These are phyloP conservation scores for Volutella citrinella DNA, from an alignment of 2,329 filamentous ascomycete genomes.

Conservation along the genomic window DNA sequence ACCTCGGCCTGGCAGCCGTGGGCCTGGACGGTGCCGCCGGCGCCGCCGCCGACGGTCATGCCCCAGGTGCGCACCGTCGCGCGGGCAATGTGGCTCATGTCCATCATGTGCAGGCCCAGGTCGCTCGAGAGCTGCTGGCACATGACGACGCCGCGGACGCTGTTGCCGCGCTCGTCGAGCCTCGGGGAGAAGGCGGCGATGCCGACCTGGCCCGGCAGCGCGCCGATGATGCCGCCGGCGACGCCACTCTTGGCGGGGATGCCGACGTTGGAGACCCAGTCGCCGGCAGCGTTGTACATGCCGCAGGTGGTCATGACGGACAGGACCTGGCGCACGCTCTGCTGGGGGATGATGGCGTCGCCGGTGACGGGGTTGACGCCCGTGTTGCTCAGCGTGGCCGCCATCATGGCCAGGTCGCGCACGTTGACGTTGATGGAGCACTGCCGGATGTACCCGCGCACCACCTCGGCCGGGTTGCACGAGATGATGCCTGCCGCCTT, in stretches of 20 bases:
- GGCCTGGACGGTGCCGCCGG: conserved; percentile 20
- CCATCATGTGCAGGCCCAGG: conserved; percentile 35
- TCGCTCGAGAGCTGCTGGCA: conserved; percentile 29
- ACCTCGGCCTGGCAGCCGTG: conserved; percentile 28
- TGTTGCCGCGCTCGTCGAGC: conserved; percentile 31
- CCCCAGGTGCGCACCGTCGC: conserved; percentile 28
- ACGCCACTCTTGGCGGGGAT: conserved; percentile 38
- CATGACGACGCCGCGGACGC: conserved; percentile 30
- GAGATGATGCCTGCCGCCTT: conserved; percentile 37
- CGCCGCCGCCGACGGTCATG: conserved; percentile 27
- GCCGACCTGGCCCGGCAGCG: conserved; percentile 30
- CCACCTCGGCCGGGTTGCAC: conserved; percentile 32
- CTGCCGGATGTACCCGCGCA: conserved; percentile 38
- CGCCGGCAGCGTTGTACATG: conserved; percentile 39
- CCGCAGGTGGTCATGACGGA: conserved; percentile 41
- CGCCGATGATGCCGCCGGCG: conserved; percentile 31
- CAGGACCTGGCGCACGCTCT: conserved; percentile 36
- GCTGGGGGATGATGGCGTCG: conserved; percentile 32
- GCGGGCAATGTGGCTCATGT: conserved; percentile 29
- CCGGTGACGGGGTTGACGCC: conserved; percentile 33
- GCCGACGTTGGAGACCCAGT: conserved; percentile 37
- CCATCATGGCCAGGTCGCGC: conserved; percentile 38
- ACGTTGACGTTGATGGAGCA: conserved; percentile 41
- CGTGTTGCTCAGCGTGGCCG: conserved; percentile 35
- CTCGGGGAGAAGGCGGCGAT: conserved; percentile 30